Percentiles rank a stretch among this genome's conserved stretches.
Evolutionary conservation across 2,329 filamentous ascomycete species (phyloP).

Genomic region (Ascochyta koolunga): DNA sequence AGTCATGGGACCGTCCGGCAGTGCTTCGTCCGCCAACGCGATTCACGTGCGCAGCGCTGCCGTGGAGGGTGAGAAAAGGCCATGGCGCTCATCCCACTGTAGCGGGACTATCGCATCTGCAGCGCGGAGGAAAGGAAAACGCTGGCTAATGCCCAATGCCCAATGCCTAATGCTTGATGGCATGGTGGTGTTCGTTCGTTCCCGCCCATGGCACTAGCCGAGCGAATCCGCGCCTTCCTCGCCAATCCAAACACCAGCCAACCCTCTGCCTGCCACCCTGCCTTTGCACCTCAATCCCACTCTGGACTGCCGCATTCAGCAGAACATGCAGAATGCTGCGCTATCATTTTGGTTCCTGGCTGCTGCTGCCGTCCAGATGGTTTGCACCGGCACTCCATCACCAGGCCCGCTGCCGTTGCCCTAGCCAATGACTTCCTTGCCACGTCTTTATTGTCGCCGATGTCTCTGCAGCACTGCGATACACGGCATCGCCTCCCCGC

Average conservation of each 20-base stretch:
- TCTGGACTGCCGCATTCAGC: conserved; percentile 15
- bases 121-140: conserved; percentile 3
- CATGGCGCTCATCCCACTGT: conserved; percentile 18
- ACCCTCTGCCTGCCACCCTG: conserved; percentile 10
- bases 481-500: conserved; percentile 9
- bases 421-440: conserved; percentile 18
- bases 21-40: not conserved
- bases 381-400: conserved; percentile 13
- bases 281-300: no score
- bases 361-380: conserved; percentile 5
- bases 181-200: conserved; percentile 17
- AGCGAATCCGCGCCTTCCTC: conserved; percentile 16
- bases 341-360: conserved; percentile 21
- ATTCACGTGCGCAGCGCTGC: not conserved
- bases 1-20: not conserved
- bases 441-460: conserved; percentile 24
- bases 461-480: conserved; percentile 11
- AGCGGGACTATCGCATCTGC: conserved; percentile 10
- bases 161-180: no score
- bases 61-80: not conserved
- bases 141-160: conserved; percentile 1
- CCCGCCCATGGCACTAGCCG: conserved; percentile 13
- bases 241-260: conserved; percentile 16
- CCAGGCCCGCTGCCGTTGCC: conserved; percentile 21
- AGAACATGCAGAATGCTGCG: conserved; percentile 12